Conservation (phyloP, 129 eudicot genomes). For the Solidago caesia region DNA sequence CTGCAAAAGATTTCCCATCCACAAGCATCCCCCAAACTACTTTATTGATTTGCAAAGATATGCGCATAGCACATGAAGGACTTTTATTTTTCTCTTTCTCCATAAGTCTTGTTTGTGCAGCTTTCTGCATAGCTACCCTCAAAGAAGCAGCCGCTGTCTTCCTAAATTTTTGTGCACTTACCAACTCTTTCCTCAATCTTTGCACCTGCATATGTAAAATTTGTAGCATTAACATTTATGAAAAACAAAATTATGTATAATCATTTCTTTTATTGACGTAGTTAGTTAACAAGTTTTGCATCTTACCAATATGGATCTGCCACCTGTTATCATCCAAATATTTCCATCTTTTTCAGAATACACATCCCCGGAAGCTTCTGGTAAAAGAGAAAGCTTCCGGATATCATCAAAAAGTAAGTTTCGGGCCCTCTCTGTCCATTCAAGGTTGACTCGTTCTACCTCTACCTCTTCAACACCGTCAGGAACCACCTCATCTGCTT, state of each 20-base stretch:
- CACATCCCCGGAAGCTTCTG: slow-evolving; percentile 52
- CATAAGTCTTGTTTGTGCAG: slow-evolving; percentile 85
- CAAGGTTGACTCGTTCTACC: slow-evolving; percentile 75
- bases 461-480: slow-evolving; percentile 99
- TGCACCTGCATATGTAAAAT: slow-evolving; percentile 58
- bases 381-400: slow-evolving; percentile 54
- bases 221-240: slow-evolving; percentile 22
- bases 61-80: slow-evolving; percentile 98
- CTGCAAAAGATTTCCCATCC: slow-evolving; percentile 97
- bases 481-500: slow-evolving; percentile 99
- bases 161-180: slow-evolving; percentile 62
- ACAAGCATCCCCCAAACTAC: slow-evolving; percentile 98
- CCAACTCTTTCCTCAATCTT: slow-evolving; percentile 70
- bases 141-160: slow-evolving; percentile 77
- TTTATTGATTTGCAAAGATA: slow-evolving; percentile 85
- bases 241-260: neutral
- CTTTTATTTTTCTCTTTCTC: slow-evolving; percentile 97
- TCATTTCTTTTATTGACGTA: slow-evolving; percentile 5
- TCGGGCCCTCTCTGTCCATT: slow-evolving; percentile 72
- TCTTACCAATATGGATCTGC: slow-evolving; percentile 72
- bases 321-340: slow-evolving; percentile 74
- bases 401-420: slow-evolving; percentile 85
- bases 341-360: slow-evolving; percentile 56
- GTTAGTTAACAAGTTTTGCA: slow-evolving; percentile 8
- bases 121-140: slow-evolving; percentile 90